Evolutionary conservation across 1,284 basidiomycete species (phyloP).

Genomic region (Fomes fomentarius): DNA sequence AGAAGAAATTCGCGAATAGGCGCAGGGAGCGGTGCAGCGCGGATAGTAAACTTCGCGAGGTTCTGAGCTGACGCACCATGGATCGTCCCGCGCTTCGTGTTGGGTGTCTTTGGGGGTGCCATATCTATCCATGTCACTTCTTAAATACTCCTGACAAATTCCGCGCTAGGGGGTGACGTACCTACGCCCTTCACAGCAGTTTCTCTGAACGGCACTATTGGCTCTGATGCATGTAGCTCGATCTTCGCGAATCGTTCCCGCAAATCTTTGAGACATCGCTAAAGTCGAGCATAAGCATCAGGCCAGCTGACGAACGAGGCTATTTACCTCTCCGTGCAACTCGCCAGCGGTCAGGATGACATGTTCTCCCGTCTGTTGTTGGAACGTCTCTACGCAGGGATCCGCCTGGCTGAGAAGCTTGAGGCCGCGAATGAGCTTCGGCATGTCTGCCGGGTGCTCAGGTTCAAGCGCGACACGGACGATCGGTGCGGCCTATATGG

Average conservation of each 20-base stretch:
- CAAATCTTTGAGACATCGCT: constrained; percentile 95
- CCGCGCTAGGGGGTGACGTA: too few species aligned
- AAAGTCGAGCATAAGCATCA: constrained; percentile 4
- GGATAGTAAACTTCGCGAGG: constrained; percentile 82
- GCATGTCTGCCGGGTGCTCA: constrained; percentile 87
- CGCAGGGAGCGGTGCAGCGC: constrained; percentile 81
- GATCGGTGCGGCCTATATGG: constrained; percentile 78
- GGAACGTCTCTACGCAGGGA: constrained; percentile 96
- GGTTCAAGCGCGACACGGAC: constrained; percentile 97
- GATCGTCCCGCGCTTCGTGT: constrained; percentile 80
- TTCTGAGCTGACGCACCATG: constrained; percentile 71
- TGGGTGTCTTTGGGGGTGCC: constrained; percentile 80
- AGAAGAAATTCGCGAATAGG: constrained; percentile 75
- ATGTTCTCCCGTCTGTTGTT: constrained; percentile 97
- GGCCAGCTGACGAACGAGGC: not conserved
- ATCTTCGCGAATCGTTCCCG: constrained; percentile 94
- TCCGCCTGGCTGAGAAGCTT: constrained; percentile 94
- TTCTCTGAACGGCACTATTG: constrained; percentile 98
- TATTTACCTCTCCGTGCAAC: constrained; percentile 86
- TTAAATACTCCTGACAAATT: not conserved
- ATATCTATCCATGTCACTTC: constrained; percentile 62
- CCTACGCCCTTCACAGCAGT: constrained; percentile 85
- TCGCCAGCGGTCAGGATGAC: constrained; percentile 98
- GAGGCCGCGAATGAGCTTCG: constrained; percentile 87
- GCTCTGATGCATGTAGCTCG: constrained; percentile 91